A percentile compares a stretch with the other conserved stretches of the same genome.
Evolutionary conservation across 1,284 basidiomycete species (phyloP).

Genomic region (Rhodofomes roseus): DNA sequence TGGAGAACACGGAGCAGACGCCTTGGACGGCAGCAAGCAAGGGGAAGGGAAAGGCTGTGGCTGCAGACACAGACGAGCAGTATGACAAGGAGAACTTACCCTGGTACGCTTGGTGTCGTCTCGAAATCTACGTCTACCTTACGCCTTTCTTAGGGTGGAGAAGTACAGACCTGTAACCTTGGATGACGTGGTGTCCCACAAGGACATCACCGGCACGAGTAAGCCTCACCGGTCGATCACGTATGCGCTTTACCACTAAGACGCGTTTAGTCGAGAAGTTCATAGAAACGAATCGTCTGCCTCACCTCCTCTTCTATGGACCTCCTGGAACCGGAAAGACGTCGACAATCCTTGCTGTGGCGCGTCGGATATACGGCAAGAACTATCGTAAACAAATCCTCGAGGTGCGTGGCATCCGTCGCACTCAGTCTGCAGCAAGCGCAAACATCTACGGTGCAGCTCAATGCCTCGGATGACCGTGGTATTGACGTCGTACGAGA

Average conservation of each 20-base stretch:
- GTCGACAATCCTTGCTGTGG: slow-evolving; percentile 96
- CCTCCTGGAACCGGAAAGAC: slow-evolving; percentile 99
- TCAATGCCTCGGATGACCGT: slow-evolving; percentile 97
- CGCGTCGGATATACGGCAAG: slow-evolving; percentile 86
- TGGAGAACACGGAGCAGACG: slow-evolving; percentile 45
- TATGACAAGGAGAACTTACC: slow-evolving; percentile 64
- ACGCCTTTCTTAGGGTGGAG: slow-evolving; percentile 71
- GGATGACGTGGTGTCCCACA: slow-evolving; percentile 91
- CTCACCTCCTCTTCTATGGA: slow-evolving; percentile 96
- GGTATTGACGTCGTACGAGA: slow-evolving; percentile 98
- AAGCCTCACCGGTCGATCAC: slow-evolving; percentile 24
- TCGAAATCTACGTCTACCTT: not conserved
- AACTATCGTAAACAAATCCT: slow-evolving; percentile 88
- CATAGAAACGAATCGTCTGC: slow-evolving; percentile 91
- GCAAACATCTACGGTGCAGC: slow-evolving; percentile 34
- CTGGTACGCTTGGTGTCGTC: slow-evolving; percentile 46
- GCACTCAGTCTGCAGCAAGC: not conserved
- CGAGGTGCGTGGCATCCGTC: slow-evolving; percentile 59
- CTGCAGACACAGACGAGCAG: slow-evolving; percentile 31
- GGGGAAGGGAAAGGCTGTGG: slow-evolving; percentile 63
- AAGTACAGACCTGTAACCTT: slow-evolving; percentile 89
- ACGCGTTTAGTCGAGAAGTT: slow-evolving; percentile 84
- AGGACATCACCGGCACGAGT: slow-evolving; percentile 93
- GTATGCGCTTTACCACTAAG: not conserved
- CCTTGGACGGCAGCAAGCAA: slow-evolving; percentile 37